A percentile compares a stretch with the other conserved stretches of the same genome.
These are phyloP conservation scores for Lichtheimia ornata DNA, from an alignment of 371 early-diverging fungal species.

Conservation along the genomic window DNA sequence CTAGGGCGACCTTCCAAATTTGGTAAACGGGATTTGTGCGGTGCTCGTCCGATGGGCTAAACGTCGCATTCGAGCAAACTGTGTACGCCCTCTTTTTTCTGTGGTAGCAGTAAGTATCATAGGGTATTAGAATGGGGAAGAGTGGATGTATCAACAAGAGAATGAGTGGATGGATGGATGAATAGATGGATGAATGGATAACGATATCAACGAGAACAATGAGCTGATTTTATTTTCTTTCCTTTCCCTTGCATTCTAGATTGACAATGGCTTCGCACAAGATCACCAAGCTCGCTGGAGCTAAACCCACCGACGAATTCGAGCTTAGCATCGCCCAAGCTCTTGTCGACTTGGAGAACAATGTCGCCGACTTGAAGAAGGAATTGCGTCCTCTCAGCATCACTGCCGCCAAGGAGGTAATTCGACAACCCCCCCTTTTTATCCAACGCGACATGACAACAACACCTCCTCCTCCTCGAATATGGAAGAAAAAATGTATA, in stretches of 20 bases:
- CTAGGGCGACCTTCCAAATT: too few species aligned
- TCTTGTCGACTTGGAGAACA: constrained; percentile 92
- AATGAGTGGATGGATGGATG: constrained; percentile 13
- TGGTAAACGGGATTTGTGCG: too few species aligned
- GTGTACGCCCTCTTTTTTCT: too few species aligned
- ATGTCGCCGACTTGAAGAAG: constrained; percentile 92
- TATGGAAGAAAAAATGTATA: too few species aligned
- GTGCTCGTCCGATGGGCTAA: too few species aligned
- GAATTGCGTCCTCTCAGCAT: constrained; percentile 93
- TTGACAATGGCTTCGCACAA: constrained; percentile 57
- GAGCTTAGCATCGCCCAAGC: constrained; percentile 95
- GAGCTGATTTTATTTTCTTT: too few species aligned
- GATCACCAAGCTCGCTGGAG: constrained; percentile 82
- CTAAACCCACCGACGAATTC: constrained; percentile 78
- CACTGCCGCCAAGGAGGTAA: constrained; percentile 90
- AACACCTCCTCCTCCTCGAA: not conserved
- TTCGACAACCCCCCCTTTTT: not conserved
- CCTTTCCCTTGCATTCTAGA: not conserved
- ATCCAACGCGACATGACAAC: not conserved
- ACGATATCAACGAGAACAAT: not conserved
- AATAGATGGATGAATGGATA: not conserved
- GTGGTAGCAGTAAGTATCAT: too few species aligned
- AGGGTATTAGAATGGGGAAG: too few species aligned
- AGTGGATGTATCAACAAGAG: too few species aligned
- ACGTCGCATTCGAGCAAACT: too few species aligned